Evolutionary conservation across 2,329 filamentous ascomycete species (phyloP).

Genomic region (Whalleya microplaca): DNA sequence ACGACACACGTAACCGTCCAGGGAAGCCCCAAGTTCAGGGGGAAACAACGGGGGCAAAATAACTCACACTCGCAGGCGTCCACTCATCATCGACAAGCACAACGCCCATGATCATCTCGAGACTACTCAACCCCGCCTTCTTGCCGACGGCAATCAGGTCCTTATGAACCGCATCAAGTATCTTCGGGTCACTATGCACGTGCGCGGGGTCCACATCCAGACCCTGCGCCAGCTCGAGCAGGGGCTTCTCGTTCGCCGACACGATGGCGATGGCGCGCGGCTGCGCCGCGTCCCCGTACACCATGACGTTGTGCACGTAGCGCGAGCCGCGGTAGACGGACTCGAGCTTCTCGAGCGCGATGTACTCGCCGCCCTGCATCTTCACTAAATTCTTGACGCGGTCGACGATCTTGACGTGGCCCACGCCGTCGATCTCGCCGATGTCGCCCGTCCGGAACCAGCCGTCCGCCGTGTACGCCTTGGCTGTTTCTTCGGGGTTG

Average conservation of each 20-base stretch:
- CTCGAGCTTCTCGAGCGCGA: constrained; percentile 94
- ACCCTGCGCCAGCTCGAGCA: constrained; percentile 62
- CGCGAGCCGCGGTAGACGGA: constrained; percentile 81
- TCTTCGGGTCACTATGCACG: constrained; percentile 68
- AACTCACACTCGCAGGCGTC: constrained; percentile 80
- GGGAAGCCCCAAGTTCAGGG: neutral
- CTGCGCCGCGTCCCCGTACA: constrained; percentile 77
- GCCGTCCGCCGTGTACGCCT: constrained; percentile 77
- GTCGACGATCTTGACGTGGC: constrained; percentile 86
- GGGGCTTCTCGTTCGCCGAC: constrained; percentile 66
- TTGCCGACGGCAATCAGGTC: constrained; percentile 69
- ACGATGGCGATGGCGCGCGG: constrained; percentile 83
- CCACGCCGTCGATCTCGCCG: constrained; percentile 80
- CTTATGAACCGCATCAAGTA: constrained; percentile 65
- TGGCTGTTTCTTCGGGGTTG: constrained; percentile 82
- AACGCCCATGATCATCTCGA: constrained; percentile 77
- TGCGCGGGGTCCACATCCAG: constrained; percentile 68
- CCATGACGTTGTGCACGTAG: constrained; percentile 85
- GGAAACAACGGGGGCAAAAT: neutral
- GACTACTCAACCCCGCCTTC: constrained; percentile 66
- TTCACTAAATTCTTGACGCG: constrained; percentile 99
- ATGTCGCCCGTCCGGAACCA: constrained; percentile 99
- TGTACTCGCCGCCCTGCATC: constrained; percentile 93
- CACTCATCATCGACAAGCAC: constrained; percentile 85
- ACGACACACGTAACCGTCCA: neutral